Evolutionary conservation across 1,284 basidiomycete species (phyloP).

Genomic region (Apiotrichum sp.): DNA sequence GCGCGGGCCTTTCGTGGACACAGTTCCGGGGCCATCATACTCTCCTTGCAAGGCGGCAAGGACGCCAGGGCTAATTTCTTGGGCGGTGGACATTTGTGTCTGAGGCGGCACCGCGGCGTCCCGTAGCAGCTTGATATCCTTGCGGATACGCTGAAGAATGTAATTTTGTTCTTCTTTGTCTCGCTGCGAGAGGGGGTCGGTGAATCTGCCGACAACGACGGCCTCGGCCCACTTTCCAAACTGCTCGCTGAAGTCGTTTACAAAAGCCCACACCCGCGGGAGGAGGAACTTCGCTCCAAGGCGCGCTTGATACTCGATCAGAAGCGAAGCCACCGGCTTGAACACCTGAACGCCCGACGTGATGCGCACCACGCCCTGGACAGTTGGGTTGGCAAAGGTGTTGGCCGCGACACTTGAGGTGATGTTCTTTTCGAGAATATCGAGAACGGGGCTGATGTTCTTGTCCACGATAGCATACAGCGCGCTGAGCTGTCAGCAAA

Average conservation of each 20-base stretch:
- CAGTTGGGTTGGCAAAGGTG: slow-evolving; percentile 48
- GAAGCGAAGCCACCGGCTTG: slow-evolving; percentile 50
- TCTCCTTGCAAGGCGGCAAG: slow-evolving; percentile 12
- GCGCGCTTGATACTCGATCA: slow-evolving; percentile 53
- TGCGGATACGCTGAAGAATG: too few species aligned
- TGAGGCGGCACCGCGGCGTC: too few species aligned
- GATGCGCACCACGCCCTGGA: slow-evolving; percentile 7
- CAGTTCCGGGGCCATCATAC: slow-evolving; percentile 57
- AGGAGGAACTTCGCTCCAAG: background rate
- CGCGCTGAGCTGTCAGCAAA: slow-evolving; percentile 49
- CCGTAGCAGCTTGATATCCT: too few species aligned
- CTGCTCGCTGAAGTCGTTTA: slow-evolving; percentile 54
- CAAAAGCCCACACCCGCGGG: background rate
- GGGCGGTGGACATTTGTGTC: too few species aligned
- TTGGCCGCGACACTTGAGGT: slow-evolving; percentile 42
- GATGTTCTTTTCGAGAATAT: slow-evolving; percentile 51
- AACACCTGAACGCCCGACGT: slow-evolving; percentile 51
- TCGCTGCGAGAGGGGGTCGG: too few species aligned
- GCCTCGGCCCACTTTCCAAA: too few species aligned
- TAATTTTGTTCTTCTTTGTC: too few species aligned
- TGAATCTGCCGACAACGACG: too few species aligned
- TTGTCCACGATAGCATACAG: slow-evolving; percentile 55
- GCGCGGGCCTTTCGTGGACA: slow-evolving; percentile 53
- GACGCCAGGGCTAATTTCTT: background rate
- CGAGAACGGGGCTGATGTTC: slow-evolving; percentile 53